phyloP scores from a whole-genome alignment of 345 rosid species.

The Linum tenue region DNA sequence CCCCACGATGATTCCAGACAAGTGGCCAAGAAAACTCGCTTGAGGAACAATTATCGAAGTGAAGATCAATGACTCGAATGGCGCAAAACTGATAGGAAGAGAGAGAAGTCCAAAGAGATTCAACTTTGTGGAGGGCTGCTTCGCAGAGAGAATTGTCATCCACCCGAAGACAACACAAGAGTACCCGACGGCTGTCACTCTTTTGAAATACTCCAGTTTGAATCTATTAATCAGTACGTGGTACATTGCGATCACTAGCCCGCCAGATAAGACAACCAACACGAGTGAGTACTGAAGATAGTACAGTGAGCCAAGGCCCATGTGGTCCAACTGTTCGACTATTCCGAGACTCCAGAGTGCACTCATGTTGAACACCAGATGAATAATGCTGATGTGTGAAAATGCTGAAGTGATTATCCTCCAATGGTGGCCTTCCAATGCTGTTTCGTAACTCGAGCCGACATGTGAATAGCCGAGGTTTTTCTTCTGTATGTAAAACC shows the following conservation, averaged over 20 bases:
- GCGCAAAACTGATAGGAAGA: slow-evolving; percentile 94
- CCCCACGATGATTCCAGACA: slow-evolving; percentile 84
- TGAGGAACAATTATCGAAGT: slow-evolving; percentile 97
- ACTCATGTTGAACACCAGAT: slow-evolving; percentile 95
- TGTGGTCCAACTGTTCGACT: slow-evolving; percentile 58
- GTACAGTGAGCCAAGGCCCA: slow-evolving; percentile 72
- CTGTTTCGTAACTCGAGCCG: slow-evolving; percentile 80
- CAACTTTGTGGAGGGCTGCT: slow-evolving; percentile 91
- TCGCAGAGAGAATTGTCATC: slow-evolving; percentile 93
- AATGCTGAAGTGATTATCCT: slow-evolving; percentile 91
- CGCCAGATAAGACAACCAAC: slow-evolving; percentile 62
- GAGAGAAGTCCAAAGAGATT: slow-evolving; percentile 85
- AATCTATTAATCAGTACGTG: slow-evolving; percentile 65
- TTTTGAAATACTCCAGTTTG: slow-evolving; percentile 72
- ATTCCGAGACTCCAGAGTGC: slow-evolving; percentile 97
- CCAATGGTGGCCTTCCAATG: slow-evolving; percentile 82
- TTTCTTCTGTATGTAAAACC: slow-evolving; percentile 91
- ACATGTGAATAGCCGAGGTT: slow-evolving; percentile 82
- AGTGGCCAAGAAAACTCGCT: slow-evolving; percentile 94
- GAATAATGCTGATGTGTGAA: slow-evolving; percentile 83
- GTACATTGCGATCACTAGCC: slow-evolving; percentile 67
- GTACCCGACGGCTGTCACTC: slow-evolving; percentile 96
- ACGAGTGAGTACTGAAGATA: slow-evolving; percentile 90
- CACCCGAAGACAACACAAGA: slow-evolving; percentile 98
- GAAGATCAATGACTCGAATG: slow-evolving; percentile 85